Conservation (phyloP, 208 protist species). For the Acanthamoeba healyi region DNA sequence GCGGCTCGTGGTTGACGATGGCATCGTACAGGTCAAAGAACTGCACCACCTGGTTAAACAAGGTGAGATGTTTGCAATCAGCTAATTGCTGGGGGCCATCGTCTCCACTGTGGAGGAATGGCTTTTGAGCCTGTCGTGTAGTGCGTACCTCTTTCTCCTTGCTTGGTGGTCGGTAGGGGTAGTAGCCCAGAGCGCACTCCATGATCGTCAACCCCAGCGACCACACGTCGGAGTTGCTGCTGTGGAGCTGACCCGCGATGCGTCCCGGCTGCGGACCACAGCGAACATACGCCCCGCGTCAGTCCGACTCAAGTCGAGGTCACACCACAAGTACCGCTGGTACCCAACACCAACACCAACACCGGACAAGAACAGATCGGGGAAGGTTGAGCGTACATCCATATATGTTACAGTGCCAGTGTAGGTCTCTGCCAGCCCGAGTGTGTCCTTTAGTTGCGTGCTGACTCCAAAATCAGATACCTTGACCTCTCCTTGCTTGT, state of each 20-base stretch:
- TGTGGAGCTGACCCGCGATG: constrained; percentile 79
- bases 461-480: constrained; percentile 86
- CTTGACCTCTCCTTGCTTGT: constrained; percentile 79
- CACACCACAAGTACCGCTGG: too few relatives aligned
- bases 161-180: constrained; percentile 78
- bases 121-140: too few relatives aligned
- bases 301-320: too few relatives aligned
- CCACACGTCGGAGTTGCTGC: constrained; percentile 83
- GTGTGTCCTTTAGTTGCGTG: constrained; percentile 79
- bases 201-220: constrained; percentile 81
- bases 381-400: constrained; percentile 55
- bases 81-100: too few relatives aligned
- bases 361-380: too few relatives aligned
- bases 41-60: not conserved
- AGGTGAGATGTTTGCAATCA: too few relatives aligned
- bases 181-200: constrained; percentile 83
- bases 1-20: constrained; percentile 80
- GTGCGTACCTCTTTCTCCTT: constrained; percentile 37
- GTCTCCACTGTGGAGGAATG: too few relatives aligned
- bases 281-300: too few relatives aligned
- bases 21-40: constrained; percentile 81
- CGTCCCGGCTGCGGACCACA: constrained; percentile 75
- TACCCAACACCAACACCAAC: too few relatives aligned
- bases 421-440: constrained; percentile 78
- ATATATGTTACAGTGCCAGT: constrained; percentile 83